A percentile compares a stretch with the other conserved stretches of the same genome.
These are phyloP conservation scores for Ceratocystis cacaofunesta DNA, from an alignment of 2,329 filamentous ascomycete species.

Conservation along the genomic window DNA sequence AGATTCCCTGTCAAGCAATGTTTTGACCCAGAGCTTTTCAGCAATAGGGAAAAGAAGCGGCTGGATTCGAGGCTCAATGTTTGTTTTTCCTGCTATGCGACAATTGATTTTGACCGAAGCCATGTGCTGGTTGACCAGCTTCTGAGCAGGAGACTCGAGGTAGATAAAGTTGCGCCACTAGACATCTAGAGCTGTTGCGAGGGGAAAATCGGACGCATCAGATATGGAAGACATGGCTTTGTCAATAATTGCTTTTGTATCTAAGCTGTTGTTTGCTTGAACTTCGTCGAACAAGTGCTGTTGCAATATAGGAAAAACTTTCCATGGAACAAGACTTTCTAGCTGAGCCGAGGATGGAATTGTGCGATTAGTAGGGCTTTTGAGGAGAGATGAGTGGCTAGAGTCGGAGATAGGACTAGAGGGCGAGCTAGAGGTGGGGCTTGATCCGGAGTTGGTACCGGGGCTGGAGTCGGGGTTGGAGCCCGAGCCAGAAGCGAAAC, in stretches of 20 bases:
- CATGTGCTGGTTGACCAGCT: background rate
- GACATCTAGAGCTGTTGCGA: background rate
- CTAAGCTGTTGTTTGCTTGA: background rate
- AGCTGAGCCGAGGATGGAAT: background rate
- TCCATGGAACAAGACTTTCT: background rate
- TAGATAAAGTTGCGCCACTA: constrained; percentile 2
- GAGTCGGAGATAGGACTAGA: background rate
- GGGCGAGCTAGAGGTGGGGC: background rate
- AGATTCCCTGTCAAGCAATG: background rate
- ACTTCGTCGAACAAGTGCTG: background rate
- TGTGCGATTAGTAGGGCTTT: background rate
- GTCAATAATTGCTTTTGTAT: background rate
- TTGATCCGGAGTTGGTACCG: background rate
- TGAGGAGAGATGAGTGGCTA: background rate
- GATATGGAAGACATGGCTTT: background rate
- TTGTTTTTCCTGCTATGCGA: background rate
- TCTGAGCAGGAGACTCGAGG: background rate
- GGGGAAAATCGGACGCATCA: background rate
- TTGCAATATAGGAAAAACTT: background rate
- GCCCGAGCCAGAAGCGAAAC: background rate
- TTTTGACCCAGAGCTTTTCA: background rate
- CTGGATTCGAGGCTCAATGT: background rate
- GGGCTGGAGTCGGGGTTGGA: background rate
- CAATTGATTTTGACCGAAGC: background rate
- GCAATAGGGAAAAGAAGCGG: background rate